Evolutionary conservation across 1,284 basidiomycete genomes (phyloP).

Genomic region (Takashimella koratensis): DNA sequence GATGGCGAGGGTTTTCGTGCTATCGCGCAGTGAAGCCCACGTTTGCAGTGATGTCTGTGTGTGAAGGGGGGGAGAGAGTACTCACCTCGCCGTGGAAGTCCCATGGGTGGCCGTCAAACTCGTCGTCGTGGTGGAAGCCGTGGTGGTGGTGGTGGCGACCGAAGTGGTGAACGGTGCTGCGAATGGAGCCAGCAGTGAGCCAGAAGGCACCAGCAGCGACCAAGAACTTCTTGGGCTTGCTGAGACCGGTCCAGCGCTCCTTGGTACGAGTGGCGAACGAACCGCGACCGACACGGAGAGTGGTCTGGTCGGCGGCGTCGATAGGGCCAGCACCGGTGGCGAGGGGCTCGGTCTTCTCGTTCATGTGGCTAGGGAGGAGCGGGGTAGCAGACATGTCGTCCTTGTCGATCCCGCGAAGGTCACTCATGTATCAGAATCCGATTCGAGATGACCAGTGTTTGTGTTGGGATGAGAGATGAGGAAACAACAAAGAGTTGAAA

Average conservation of each 20-base stretch:
- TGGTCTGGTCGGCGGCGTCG: constrained; percentile 1
- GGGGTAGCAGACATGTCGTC: neutral
- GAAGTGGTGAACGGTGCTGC: neutral
- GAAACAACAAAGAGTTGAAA: neutral
- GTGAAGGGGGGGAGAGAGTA: neutral
- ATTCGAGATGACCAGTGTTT: neutral
- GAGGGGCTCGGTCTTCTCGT: neutral
- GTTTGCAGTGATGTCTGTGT: too few species aligned
- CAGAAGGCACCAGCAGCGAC: constrained; percentile 5
- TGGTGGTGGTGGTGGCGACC: neutral
- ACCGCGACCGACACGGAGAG: neutral
- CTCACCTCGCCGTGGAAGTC: neutral
- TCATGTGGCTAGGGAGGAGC: neutral
- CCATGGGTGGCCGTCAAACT: neutral
- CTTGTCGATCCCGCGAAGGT: neutral
- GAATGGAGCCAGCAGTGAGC: neutral
- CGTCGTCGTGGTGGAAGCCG: neutral
- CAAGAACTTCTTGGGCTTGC: constrained; percentile 17
- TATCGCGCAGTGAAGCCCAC: too few species aligned
- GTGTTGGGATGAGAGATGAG: neutral
- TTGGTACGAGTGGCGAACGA: constrained; percentile 1
- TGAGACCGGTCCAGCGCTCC: constrained; percentile 3
- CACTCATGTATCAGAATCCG: neutral
- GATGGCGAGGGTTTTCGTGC: too few species aligned
- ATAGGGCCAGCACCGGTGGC: neutral